A percentile compares a stretch with the other conserved stretches of the same genome.
These are phyloP conservation scores for Leersia perrieri DNA, from an alignment of 176 grass and related monocot genomes.

Conservation along the genomic window DNA sequence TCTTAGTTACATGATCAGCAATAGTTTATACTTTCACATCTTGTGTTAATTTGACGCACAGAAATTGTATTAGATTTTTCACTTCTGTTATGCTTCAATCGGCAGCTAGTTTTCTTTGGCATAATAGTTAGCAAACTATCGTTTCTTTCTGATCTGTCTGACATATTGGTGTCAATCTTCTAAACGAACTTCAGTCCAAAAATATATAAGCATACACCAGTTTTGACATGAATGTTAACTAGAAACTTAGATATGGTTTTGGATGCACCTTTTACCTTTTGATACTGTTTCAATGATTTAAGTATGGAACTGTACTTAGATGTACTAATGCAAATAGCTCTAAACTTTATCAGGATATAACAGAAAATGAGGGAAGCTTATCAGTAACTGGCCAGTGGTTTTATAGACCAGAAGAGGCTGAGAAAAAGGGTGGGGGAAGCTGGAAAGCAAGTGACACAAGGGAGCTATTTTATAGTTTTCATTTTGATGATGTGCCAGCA, in stretches of 20 bases:
- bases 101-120: background rate
- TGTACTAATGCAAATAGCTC: background rate
- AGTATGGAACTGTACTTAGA: background rate
- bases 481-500: conserved; percentile 86
- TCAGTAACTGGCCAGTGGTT: conserved; percentile 93
- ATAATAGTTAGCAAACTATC: background rate
- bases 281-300: conserved; percentile 1
- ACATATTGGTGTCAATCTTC: conserved; percentile 6
- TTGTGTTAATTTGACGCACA: background rate
- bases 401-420: conserved; percentile 96
- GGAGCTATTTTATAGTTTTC: conserved; percentile 96
- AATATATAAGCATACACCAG: background rate
- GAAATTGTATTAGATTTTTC: background rate
- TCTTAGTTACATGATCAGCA: background rate
- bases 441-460: conserved; percentile 82
- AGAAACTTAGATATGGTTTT: conserved; percentile 3
- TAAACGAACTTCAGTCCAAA: background rate
- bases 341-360: conserved; percentile 67
- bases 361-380: conserved; percentile 61
- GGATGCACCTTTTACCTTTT: background rate
- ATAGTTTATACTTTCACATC: background rate
- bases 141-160: background rate
- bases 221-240: background rate
- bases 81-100: background rate
- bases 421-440: conserved; percentile 78